phyloP scores from a whole-genome alignment of 78 protist genomes.

The Tieghemostelium lacteum region DNA sequence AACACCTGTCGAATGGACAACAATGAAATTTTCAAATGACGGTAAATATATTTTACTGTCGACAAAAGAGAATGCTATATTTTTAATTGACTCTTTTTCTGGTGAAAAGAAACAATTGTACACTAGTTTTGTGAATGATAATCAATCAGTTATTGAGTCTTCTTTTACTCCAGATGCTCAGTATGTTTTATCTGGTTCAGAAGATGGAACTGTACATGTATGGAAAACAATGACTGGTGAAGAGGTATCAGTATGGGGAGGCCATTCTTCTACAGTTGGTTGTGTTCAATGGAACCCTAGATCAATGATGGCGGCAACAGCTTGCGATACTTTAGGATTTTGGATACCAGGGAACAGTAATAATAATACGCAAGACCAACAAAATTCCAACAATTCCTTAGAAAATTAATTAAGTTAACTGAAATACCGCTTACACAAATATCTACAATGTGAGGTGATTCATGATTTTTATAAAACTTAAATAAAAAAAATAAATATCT shows the following conservation, averaged over 20 bases:
- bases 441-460: no score
- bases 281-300: slow-evolving; percentile 87
- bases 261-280: slow-evolving; percentile 81
- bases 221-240: slow-evolving; percentile 83
- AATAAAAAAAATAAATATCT: no score
- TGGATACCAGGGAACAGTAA: slow-evolving; percentile 81
- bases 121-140: slow-evolving; percentile 72
- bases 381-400: no score
- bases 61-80: slow-evolving; percentile 52
- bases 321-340: slow-evolving; percentile 72
- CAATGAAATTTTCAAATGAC: slow-evolving; percentile 79
- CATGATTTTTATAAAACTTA: no score
- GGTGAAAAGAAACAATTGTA: slow-evolving; percentile 76
- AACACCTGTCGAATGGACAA: slow-evolving; percentile 78
- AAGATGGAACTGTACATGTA: slow-evolving; percentile 85
- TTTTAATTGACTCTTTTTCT: slow-evolving; percentile 78
- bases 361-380: no score
- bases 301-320: slow-evolving; percentile 83
- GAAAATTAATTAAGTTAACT: no score
- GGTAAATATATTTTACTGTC: slow-evolving; percentile 80
- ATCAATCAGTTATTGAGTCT: slow-evolving; percentile 63
- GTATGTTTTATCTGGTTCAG: slow-evolving; percentile 81
- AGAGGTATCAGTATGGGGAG: slow-evolving; percentile 79
- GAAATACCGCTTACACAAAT: no score
- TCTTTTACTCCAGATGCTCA: slow-evolving; percentile 89